Conservation (phyloP, 495 filamentous ascomycete species). For the Chaetomium cochliodes region DNA sequence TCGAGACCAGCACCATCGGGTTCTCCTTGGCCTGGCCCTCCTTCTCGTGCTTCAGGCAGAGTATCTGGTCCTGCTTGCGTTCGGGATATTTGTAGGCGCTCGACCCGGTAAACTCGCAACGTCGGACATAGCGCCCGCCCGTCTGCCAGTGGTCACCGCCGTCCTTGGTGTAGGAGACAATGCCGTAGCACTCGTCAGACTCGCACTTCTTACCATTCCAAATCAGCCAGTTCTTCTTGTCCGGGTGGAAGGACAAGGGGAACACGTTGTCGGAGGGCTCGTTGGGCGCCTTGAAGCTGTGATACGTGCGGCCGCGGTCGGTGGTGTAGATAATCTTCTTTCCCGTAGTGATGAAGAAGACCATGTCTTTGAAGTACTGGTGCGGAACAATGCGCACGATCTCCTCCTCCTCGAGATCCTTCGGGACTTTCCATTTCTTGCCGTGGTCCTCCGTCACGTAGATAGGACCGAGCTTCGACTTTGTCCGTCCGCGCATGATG, state of each 20-base stretch:
- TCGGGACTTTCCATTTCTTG: constrained; percentile 64
- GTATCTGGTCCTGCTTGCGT: constrained; percentile 64
- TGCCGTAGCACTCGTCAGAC: constrained; percentile 60
- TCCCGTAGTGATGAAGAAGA: constrained; percentile 75
- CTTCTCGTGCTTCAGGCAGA: constrained; percentile 73
- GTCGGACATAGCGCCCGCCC: constrained; percentile 63
- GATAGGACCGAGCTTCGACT: constrained; percentile 47
- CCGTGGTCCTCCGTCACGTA: constrained; percentile 80
- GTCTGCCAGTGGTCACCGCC: constrained; percentile 74
- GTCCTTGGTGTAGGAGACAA: constrained; percentile 69
- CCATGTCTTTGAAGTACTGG: constrained; percentile 71
- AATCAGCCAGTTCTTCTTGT: constrained; percentile 79
- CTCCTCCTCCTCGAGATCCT: constrained; percentile 59
- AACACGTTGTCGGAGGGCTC: constrained; percentile 33
- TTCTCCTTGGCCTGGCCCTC: constrained; percentile 62
- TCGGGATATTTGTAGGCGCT: constrained; percentile 62
- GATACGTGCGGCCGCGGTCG: constrained; percentile 67
- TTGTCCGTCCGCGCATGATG: constrained; percentile 60
- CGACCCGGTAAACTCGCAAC: constrained; percentile 78
- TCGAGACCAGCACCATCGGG: constrained; percentile 67
- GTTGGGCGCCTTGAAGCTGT: constrained; percentile 61
- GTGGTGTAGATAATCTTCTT: constrained; percentile 73
- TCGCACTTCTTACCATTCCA: constrained; percentile 71
- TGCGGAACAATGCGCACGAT: constrained; percentile 71
- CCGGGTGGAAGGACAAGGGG: constrained; percentile 73